Evolutionary conservation across 2,329 filamentous ascomycete species (phyloP), one percentile per base, ranked within the genome.

Genomic region (Cordyceps militaris): DNA sequence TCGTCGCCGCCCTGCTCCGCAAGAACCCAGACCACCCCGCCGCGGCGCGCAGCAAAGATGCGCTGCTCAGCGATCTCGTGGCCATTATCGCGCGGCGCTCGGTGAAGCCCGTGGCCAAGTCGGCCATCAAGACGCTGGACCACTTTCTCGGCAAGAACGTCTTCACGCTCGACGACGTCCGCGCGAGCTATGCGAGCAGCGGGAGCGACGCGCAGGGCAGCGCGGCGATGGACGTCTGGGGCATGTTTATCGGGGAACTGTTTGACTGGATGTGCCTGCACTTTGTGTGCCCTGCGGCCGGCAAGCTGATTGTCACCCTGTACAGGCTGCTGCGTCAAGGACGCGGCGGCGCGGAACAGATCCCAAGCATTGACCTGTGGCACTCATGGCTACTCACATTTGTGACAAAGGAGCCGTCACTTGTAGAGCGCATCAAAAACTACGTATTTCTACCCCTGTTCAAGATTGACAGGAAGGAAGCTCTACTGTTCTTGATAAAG

Each of bases 61-160:
- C 66, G 16, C 73, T 86, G 7, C 64, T 85, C 16, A 68, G 76
- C 26, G 79, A 73, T 5, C 75, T 85, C 7, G 65, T 88, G 16
- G 78, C 80, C 1, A 82, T 86, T 14, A 78, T 89, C 43, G 76
- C 79, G 23, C 79, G 82, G 58, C 77, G 81, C 60, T 83, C 83
- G 34, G 77, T 83, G 16, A 84, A 82, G 61, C 80, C 84, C 10
- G 76, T 86, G 53, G 83, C 85, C 42, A 90, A 90, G 67, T 87
- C 87, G 36, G 82, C 85, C 7, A 79, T 91, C 60, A 85, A 86
- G 65, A 81, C 81, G 16, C 72, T 90, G 38, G 84, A 87, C 49
- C 79, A 85, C 64, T 80, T 91, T 58, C 66, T 91, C 3, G 73
- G 76, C 49, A 90, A 88, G 67, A 73, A 75, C 2, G 74, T 85